Base-by-base conservation (phyloP, 352 stramenopile genomes). In the Phytophthora macrochlamydospora region DNA sequence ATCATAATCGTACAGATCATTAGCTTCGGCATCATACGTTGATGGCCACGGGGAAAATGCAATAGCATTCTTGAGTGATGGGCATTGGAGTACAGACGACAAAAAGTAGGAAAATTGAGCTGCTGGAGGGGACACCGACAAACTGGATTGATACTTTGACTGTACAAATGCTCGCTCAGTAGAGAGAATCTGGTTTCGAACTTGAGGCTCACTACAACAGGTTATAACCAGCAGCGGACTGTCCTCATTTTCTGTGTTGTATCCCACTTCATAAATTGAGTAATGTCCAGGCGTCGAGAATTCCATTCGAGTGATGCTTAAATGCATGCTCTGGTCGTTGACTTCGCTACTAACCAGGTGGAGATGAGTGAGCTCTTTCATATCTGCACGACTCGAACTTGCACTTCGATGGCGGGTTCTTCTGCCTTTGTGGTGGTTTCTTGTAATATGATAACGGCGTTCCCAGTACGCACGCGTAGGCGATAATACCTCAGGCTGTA, bases 31-130 rank as follows among this genome's bases (percentile, higher is more conserved):
- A 31, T 56, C 59, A 9, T 45, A 57, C 2, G 59, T 60, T 31
- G 42, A 18, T 56, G 59, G 13, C 61, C 55, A 74, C 8, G 66
- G 66, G 49, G 66, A 74, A 43, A 35, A 62, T 11, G 63, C 55
- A 5, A 70, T 14, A 8, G 35, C 51, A 8, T 70, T 46, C 42
- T 56, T 51, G 9, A 74, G 24, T 29, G 45, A 30, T 38, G 33
- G 11, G 12, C 64, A 40, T 14, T 59, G 51, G 40, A 74, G 46
- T 29, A 74, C 38, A 48, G 38, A 67, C 9, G 67, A 70, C 11
- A 67, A 43, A 49, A 74, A 74, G 7, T 50, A 59, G n/a, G 67
- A 66, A 48, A 74, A 74, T 8, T 67, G 56, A 9, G 45, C 67
- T 24, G 51, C 5, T 18, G 28, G 37, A 49, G 30, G 37, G 18